These are phyloP conservation scores for Balakata baccata DNA, from an alignment of 345 rosid species.

Conservation along the genomic window DNA sequence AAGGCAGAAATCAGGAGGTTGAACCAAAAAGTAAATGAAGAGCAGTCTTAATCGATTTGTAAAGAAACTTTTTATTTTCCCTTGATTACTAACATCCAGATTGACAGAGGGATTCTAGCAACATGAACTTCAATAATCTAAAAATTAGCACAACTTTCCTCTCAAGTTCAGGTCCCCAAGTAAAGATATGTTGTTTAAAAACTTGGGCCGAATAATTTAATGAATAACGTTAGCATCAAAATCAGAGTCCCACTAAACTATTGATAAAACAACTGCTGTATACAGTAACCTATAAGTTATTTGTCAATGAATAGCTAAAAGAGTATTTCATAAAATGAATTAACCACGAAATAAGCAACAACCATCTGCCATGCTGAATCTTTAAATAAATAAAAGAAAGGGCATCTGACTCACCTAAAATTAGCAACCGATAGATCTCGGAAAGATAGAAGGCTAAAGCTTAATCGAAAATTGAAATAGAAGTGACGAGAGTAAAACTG, in stretches of 20 bases:
- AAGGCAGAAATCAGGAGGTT: background rate
- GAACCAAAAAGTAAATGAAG: background rate
- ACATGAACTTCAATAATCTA: slow-evolving; percentile 9
- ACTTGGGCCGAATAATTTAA: slow-evolving; percentile 1
- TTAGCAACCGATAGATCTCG: background rate
- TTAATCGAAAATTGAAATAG: background rate
- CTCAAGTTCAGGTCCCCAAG: background rate
- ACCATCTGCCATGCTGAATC: no score
- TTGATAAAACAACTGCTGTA: no score
- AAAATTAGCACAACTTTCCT: background rate
- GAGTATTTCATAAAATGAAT: background rate
- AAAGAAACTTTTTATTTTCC: background rate
- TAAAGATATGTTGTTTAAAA: background rate
- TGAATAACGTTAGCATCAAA: no score
- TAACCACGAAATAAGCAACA: background rate
- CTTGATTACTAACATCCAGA: background rate
- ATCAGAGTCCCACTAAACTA: no score
- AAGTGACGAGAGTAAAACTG: background rate
- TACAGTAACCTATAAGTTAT: background rate
- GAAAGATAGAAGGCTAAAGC: no score
- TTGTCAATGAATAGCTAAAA: background rate
- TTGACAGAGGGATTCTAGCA: background rate
- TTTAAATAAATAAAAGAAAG: background rate
- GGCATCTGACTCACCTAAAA: background rate
- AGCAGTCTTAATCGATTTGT: background rate